Evolutionary conservation across 768 basidiomycete genomes (phyloP).

Genomic region (Tulasnella sp.): DNA sequence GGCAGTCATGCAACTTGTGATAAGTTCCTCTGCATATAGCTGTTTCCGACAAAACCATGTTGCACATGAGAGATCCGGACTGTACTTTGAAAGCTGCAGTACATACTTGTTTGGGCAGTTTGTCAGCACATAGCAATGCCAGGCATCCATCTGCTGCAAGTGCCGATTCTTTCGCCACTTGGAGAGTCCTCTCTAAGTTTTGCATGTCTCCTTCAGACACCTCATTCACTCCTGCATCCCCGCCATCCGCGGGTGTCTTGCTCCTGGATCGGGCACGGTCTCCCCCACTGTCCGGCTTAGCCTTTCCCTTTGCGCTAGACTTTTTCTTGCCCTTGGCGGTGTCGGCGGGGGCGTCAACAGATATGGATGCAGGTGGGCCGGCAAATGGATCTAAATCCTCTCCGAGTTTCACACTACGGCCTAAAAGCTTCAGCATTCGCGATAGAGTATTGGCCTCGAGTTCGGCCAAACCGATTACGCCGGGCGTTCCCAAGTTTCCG

Average conservation of each 20-base stretch:
- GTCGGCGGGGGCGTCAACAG: constrained; percentile 30
- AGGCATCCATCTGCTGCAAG: constrained; percentile 79
- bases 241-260: constrained; percentile 36
- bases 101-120: constrained; percentile 77
- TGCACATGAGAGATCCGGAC: background rate
- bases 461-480: constrained; percentile 55
- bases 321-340: constrained; percentile 33
- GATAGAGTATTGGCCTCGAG: constrained; percentile 56
- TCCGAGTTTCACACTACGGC: constrained; percentile 66
- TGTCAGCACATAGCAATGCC: constrained; percentile 65
- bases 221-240: constrained; percentile 29
- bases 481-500: constrained; percentile 40
- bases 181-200: constrained; percentile 44
- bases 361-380: constrained; percentile 26
- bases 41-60: constrained; percentile 30
- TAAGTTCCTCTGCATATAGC: constrained; percentile 92
- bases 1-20: constrained; percentile 64
- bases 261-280: constrained; percentile 31
- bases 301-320: constrained; percentile 1
- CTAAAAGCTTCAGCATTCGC: constrained; percentile 66
- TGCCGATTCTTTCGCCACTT: constrained; percentile 62
- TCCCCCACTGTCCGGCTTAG: background rate
- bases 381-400: constrained; percentile 71
- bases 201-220: constrained; percentile 45
- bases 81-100: background rate